Base-by-base conservation (phyloP, 768 basidiomycete species). In the Amanita thiersii region DNA sequence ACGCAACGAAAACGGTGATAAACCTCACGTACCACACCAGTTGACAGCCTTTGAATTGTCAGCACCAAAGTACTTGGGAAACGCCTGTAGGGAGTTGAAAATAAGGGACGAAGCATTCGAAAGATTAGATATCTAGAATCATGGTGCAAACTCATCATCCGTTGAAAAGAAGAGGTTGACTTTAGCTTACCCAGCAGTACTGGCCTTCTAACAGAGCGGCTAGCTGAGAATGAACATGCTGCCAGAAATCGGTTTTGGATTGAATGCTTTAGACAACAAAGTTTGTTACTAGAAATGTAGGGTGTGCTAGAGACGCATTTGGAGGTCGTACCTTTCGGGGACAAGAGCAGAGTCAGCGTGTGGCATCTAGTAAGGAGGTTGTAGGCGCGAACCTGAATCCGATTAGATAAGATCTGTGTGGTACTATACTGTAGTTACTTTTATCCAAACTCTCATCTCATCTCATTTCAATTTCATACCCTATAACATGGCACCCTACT, bases 61-160 rank as follows among this genome's bases (percentile, higher is more conserved):
- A 25, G 53, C 52, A 20, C 86, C 88, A 51, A 87, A 91, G 52
- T 74, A 63, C 18, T 69, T 54, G 9, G 67, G 61, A 48, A 82
- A 93, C 11, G 78, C 79, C 35, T 77, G 72, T 34, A 92, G 72
- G 8, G 86, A 72, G 51, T 81, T 78, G 65, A 79, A 94, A 31
- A 96, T 72, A 39, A 93, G 61, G 5, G 88, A 79, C 18, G 88
- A 76, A 0, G 87, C 73, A 56, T 93, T 94, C 31, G 89, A 77
- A 15, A 91, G 70, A 57, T 90, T 91, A n/a, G 90, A 77, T 30
- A 94, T 72, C 87, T 90, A 51, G 15, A 33, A 37, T 15, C 39
- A 36, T 43, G 18, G 37, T 46, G 44, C 45, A 19, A 17, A 47
- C 29, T 29, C n/a, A 34, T 8, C 18, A 26, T 37, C 8, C 9